These are phyloP conservation scores for Suillus subalutaceus DNA, from an alignment of 768 basidiomycete species.

Conservation along the genomic window DNA sequence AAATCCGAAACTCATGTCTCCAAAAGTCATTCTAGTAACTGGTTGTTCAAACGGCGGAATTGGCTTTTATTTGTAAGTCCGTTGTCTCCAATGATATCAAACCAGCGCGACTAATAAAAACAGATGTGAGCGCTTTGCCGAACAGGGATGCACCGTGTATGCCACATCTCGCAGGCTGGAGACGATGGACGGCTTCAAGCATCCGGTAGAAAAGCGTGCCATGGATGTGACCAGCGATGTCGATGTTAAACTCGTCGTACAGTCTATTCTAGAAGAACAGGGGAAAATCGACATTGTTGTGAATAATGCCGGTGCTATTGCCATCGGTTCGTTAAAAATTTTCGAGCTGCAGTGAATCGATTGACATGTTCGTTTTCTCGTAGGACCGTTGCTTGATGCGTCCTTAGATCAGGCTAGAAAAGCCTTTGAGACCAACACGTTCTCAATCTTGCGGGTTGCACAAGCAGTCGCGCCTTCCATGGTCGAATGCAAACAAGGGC, in stretches of 20 bases:
- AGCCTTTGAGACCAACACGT: constrained; percentile 67
- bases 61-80: constrained; percentile 60
- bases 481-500: constrained; percentile 61
- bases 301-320: constrained; percentile 16
- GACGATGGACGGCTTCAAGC: constrained; percentile 58
- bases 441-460: constrained; percentile 58
- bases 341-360: constrained; percentile 3
- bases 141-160: background rate
- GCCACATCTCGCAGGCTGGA: constrained; percentile 34
- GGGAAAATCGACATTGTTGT: constrained; percentile 46
- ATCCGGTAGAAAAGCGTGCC: constrained; percentile 47
- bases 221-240: constrained; percentile 71
- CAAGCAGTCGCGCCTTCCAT: constrained; percentile 72
- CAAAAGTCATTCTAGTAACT: constrained; percentile 65
- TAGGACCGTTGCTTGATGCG: too few relatives aligned
- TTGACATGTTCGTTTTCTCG: background rate
- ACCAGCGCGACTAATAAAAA: too few relatives aligned
- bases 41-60: constrained; percentile 77
- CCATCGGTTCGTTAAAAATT: constrained; percentile 43
- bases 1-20: background rate
- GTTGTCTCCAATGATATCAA: background rate
- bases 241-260: constrained; percentile 50
- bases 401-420: too few relatives aligned
- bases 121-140: constrained; percentile 64
- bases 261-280: constrained; percentile 52